Conservation (phyloP, 495 filamentous ascomycete species). For the Venustampulla echinocandica region DNA sequence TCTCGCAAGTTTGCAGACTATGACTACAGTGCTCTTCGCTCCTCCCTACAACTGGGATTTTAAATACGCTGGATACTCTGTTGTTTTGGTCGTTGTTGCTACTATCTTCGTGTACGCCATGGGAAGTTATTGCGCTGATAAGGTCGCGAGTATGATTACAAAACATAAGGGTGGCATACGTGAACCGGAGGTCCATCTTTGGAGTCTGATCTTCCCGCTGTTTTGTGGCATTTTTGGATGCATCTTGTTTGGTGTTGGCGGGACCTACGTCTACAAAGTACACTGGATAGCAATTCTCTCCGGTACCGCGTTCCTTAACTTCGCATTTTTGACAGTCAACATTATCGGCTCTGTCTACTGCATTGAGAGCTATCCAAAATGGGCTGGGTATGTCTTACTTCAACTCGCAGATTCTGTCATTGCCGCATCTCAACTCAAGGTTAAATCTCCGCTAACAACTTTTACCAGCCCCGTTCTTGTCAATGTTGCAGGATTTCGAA, state of each 20-base stretch:
- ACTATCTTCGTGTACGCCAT: conserved; percentile 20
- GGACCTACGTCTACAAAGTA: conserved; percentile 11
- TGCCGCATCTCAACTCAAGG: too few relatives aligned
- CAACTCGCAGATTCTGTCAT: background rate
- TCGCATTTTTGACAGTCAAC: conserved; percentile 16
- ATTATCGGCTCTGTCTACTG: conserved; percentile 22
- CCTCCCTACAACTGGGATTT: conserved; percentile 20
- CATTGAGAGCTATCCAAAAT: conserved; percentile 25
- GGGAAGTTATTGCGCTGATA: conserved; percentile 20
- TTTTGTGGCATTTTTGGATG: conserved; percentile 16
- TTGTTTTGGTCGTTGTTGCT: conserved; percentile 19
- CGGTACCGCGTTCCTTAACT: conserved; percentile 17
- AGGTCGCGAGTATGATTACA: conserved; percentile 18
- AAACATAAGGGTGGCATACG: conserved; percentile 17
- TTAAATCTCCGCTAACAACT: background rate
- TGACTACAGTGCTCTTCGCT: conserved; percentile 19
- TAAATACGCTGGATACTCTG: conserved; percentile 18
- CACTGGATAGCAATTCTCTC: conserved; percentile 18
- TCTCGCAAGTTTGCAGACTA: conserved; percentile 17
- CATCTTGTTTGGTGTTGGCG: conserved; percentile 21
- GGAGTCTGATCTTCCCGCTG: conserved; percentile 19
- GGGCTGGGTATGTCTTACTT: conserved; percentile 17
- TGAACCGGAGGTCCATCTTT: conserved; percentile 23
- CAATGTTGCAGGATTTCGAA: conserved; percentile 22
- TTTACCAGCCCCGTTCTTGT: conserved; percentile 21